Evolutionary conservation across 2,329 filamentous ascomycete species (phyloP).

Genomic region (Apiospora koreana): DNA sequence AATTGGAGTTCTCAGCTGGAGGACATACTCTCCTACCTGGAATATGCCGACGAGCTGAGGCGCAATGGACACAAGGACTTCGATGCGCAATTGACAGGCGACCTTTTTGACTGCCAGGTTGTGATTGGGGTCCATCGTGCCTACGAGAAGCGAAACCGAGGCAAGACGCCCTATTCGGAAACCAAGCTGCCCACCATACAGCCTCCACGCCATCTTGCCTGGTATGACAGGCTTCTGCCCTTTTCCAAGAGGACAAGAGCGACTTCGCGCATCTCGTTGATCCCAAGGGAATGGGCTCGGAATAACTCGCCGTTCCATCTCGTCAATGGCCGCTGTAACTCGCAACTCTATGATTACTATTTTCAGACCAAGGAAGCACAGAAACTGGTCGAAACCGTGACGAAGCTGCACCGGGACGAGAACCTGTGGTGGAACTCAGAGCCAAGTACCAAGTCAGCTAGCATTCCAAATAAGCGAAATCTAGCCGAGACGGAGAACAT

Average conservation of each 20-base stretch:
- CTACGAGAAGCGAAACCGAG: slow-evolving; percentile 18
- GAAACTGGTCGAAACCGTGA: not conserved
- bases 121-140: slow-evolving; percentile 24
- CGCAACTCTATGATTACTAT: not conserved
- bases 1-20: slow-evolving; percentile 30
- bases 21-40: slow-evolving; percentile 36
- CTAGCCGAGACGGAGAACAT: not conserved
- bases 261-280: slow-evolving; percentile 8
- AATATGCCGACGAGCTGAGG: slow-evolving; percentile 26
- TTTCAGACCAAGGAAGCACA: not conserved
- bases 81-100: slow-evolving; percentile 15
- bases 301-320: not conserved
- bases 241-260: not conserved
- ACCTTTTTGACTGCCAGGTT: slow-evolving; percentile 25
- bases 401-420: not conserved
- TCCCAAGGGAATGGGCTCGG: slow-evolving; percentile 10
- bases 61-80: slow-evolving; percentile 26
- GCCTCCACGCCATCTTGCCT: slow-evolving; percentile 24
- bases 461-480: not conserved
- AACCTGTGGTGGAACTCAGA: not conserved
- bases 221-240: slow-evolving; percentile 24
- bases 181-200: slow-evolving; percentile 18
- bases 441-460: not conserved
- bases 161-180: slow-evolving; percentile 25
- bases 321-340: not conserved